Conservation (phyloP, 805 yeast species). For the Lachancea mirantina region DNA sequence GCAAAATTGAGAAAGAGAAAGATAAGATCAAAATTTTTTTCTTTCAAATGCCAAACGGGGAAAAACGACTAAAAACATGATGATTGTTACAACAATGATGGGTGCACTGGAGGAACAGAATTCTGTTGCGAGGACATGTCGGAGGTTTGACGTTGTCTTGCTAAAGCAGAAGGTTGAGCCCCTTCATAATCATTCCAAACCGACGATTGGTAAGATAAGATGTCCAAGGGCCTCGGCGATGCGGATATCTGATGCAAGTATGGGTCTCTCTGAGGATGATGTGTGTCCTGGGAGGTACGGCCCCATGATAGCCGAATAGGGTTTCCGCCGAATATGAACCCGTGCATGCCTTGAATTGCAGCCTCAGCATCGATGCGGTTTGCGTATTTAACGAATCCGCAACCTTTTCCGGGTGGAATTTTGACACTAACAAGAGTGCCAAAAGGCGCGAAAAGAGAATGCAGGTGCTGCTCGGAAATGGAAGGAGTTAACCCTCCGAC, state of each 20-base stretch:
- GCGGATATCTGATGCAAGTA: conserved; percentile 5
- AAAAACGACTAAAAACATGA: conserved; percentile 1
- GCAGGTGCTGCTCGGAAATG: conserved; percentile 53
- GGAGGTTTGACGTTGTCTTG: conserved; percentile 4
- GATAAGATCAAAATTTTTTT: no score
- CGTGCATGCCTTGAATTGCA: conserved; percentile 74
- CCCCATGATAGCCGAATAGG: conserved; percentile 76
- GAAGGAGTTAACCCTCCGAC: conserved; percentile 63
- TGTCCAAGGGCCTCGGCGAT: neutral
- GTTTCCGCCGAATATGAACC: conserved; percentile 67
- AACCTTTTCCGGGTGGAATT: conserved; percentile 72
- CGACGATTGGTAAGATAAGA: conserved; percentile 1
- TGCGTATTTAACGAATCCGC: conserved; percentile 70
- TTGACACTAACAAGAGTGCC: conserved; percentile 65
- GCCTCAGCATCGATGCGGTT: conserved; percentile 66
- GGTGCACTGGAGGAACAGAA: conserved; percentile 18
- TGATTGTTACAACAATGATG: conserved; percentile 11
- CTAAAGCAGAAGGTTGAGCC: neutral
- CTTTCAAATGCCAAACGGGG: conserved; percentile 1
- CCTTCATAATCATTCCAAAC: conserved; percentile 5
- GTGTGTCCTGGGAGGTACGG: conserved; percentile 28
- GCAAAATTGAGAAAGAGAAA: neutral
- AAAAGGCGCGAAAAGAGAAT: conserved; percentile 60
- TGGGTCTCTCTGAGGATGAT: conserved; percentile 2
- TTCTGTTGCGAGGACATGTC: conserved; percentile 2